Percentiles rank a stretch among this genome's conserved stretches.
Evolutionary conservation across 306 rosid species (phyloP).

Genomic region (Sicyos baderoa): DNA sequence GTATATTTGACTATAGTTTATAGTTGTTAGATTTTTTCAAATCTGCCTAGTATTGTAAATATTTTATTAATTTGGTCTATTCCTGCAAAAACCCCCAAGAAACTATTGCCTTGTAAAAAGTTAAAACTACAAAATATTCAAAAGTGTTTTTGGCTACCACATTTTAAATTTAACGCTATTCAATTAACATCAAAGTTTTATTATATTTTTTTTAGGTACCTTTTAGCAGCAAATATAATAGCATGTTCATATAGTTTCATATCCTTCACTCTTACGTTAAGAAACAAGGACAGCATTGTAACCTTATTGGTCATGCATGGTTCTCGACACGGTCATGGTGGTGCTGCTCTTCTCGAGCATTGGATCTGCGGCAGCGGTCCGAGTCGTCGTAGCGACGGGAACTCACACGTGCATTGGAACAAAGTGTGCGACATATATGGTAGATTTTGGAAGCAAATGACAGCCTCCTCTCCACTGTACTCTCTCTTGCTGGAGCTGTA

Average conservation of each 20-base stretch:
- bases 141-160: no score
- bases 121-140: no score
- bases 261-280: slow-evolving; percentile 16
- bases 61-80: no score
- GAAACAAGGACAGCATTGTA: slow-evolving; percentile 23
- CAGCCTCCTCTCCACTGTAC: no score
- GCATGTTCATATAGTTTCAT: slow-evolving; percentile 51
- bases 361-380: slow-evolving; percentile 51
- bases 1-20: no score
- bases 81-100: no score
- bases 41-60: no score
- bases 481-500: slow-evolving; percentile 38
- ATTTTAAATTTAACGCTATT: no score
- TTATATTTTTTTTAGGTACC: slow-evolving; percentile 44
- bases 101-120: no score
- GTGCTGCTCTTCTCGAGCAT: slow-evolving; percentile 58
- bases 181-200: no score
- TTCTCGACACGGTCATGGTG: slow-evolving; percentile 46
- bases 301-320: slow-evolving; percentile 17
- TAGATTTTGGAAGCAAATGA: slow-evolving; percentile 35
- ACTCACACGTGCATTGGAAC: slow-evolving; percentile 64
- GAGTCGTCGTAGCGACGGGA: slow-evolving; percentile 59
- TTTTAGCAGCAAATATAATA: slow-evolving; percentile 44
- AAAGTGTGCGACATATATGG: slow-evolving; percentile 60
- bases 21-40: no score